These are phyloP conservation scores for Corniculantispora saksenae DNA, from an alignment of 2,329 filamentous ascomycete species.

Conservation along the genomic window DNA sequence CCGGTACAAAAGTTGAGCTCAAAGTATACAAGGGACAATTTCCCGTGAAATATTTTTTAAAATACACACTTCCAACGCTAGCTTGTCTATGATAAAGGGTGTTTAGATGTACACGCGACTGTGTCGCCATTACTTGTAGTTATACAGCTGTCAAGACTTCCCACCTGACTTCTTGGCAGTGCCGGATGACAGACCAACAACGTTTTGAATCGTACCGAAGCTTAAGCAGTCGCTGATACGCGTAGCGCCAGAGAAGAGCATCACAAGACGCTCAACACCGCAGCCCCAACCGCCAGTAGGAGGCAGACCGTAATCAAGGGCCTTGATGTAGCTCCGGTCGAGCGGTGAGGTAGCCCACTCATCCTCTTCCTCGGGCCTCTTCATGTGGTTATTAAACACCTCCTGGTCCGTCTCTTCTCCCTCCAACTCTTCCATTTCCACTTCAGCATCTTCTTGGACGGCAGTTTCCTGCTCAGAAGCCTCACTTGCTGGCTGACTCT, in stretches of 20 bases:
- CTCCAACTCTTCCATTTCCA: constrained; percentile 24
- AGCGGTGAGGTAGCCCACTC: constrained; percentile 48
- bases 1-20: neutral
- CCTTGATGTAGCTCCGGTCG: constrained; percentile 82
- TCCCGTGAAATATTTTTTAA: neutral
- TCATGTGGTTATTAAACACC: constrained; percentile 25
- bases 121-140: neutral
- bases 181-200: constrained; percentile 51
- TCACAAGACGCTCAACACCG: constrained; percentile 85
- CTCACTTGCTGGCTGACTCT: constrained; percentile 4
- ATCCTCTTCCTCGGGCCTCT: constrained; percentile 34
- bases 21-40: neutral
- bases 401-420: constrained; percentile 35
- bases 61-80: neutral
- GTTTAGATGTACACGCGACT: constrained; percentile 11
- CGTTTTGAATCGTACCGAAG: constrained; percentile 81
- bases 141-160: constrained; percentile 2
- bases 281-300: constrained; percentile 97
- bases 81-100: neutral
- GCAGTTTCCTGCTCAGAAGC: constrained; percentile 15
- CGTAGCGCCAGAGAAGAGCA: constrained; percentile 79
- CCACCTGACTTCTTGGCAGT: neutral
- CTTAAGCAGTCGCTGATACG: constrained; percentile 83
- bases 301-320: constrained; percentile 86
- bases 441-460: constrained; percentile 19